These are phyloP conservation scores for Pseudogymnoascus sp. DNA, from an alignment of 2,329 filamentous ascomycete genomes.

Conservation along the genomic window DNA sequence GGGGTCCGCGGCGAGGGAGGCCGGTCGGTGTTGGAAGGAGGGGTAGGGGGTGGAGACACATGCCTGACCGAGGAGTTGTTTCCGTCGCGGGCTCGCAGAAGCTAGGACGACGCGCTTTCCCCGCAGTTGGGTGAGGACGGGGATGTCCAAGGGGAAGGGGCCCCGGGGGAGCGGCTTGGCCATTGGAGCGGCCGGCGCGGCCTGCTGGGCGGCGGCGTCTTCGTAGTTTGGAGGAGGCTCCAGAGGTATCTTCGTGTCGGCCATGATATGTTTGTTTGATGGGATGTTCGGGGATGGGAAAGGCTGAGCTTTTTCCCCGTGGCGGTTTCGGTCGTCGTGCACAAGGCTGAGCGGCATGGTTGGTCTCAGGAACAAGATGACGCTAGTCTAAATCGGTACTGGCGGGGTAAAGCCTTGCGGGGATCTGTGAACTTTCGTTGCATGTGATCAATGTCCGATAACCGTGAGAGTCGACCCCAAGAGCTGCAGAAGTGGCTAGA, in stretches of 20 bases:
- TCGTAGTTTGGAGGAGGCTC: slow-evolving; percentile 20
- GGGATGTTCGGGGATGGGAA: background rate
- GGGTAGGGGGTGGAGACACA: slow-evolving; percentile 12
- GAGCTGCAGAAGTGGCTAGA: slow-evolving; percentile 1
- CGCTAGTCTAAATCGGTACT: background rate
- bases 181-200: slow-evolving; percentile 8
- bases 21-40: slow-evolving; percentile 5
- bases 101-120: slow-evolving; percentile 80
- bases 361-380: background rate
- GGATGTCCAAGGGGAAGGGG: slow-evolving; percentile 67
- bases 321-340: background rate
- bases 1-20: background rate
- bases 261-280: background rate
- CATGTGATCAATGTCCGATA: slow-evolving; percentile 2
- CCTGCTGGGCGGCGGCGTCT: slow-evolving; percentile 11
- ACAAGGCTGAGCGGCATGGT: background rate
- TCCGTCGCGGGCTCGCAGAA: slow-evolving; percentile 78
- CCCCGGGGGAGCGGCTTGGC: slow-evolving; percentile 30
- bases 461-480: background rate
- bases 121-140: slow-evolving; percentile 68
- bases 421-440: slow-evolving; percentile 3
- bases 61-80: slow-evolving; percentile 70
- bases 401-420: background rate
- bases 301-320: background rate
- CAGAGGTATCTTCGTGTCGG: slow-evolving; percentile 9